Evolutionary conservation across 2,329 filamentous ascomycete species (phyloP).

Genomic region (Trichoderma hamatum): DNA sequence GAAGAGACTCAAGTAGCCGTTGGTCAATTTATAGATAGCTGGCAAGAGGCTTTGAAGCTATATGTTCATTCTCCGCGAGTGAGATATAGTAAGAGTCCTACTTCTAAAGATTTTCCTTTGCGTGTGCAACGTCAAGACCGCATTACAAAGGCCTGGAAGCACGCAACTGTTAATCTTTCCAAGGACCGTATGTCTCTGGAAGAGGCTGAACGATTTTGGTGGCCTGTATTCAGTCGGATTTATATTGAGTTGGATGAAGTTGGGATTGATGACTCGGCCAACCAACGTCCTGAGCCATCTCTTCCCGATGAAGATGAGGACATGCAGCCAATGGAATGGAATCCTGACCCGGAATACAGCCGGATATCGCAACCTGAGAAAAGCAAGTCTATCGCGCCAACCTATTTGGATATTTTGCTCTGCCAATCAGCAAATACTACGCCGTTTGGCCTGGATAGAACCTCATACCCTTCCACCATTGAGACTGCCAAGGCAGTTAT

Average conservation of each 20-base stretch:
- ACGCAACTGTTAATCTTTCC: slow-evolving; percentile 12
- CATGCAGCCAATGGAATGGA: slow-evolving; percentile 17
- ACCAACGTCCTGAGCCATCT: background rate
- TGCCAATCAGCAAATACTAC: background rate
- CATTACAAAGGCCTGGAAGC: slow-evolving; percentile 7
- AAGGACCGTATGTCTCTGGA: slow-evolving; percentile 18
- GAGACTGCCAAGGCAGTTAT: background rate
- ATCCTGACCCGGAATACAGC: slow-evolving; percentile 6
- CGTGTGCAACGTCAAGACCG: background rate
- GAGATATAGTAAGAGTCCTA: background rate
- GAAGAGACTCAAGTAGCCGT: background rate
- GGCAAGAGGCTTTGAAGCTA: slow-evolving; percentile 7
- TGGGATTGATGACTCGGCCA: background rate
- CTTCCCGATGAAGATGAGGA: background rate
- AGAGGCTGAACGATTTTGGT: slow-evolving; percentile 21
- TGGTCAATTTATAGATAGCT: slow-evolving; percentile 10
- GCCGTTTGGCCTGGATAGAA: background rate
- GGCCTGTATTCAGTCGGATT: background rate
- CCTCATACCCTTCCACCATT: background rate
- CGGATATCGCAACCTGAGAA: background rate
- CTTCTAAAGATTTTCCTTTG: background rate
- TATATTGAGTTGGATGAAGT: background rate
- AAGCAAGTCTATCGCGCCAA: background rate
- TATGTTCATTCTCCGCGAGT: background rate
- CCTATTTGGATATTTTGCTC: slow-evolving; percentile 16